Conservation (phyloP, 2,329 filamentous ascomycete species). For the Exutisphaerella laricina region DNA sequence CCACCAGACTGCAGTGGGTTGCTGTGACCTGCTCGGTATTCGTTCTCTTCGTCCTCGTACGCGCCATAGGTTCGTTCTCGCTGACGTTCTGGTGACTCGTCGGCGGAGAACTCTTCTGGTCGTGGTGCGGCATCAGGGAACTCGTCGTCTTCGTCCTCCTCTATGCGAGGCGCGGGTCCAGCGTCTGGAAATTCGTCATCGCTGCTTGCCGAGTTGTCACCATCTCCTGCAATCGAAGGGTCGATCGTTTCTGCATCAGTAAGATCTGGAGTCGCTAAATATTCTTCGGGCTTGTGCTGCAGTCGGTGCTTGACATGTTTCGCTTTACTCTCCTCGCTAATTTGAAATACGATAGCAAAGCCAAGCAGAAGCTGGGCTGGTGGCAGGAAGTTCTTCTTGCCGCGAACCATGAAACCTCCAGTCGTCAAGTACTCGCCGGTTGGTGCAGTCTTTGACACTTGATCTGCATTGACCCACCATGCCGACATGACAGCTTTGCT, state of each 20-base stretch:
- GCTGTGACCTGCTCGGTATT: conserved; percentile 19
- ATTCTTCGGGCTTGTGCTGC: conserved; percentile 30
- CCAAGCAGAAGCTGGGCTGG: conserved; percentile 83
- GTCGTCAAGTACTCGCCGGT: conserved; percentile 73
- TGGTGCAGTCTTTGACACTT: conserved; percentile 79
- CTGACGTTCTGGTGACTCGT: conserved; percentile 27
- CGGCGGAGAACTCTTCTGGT: conserved; percentile 13
- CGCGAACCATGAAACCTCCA: conserved; percentile 74
- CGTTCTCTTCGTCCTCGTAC: conserved; percentile 27
- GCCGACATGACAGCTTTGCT: conserved; percentile 93
- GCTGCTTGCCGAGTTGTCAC: conserved; percentile 40
- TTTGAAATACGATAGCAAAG: conserved; percentile 78
- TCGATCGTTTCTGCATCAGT: conserved; percentile 32
- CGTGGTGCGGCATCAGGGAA: conserved; percentile 38
- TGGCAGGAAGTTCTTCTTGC: conserved; percentile 85
- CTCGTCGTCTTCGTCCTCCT: conserved; percentile 30
- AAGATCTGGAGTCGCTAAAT: conserved; percentile 21
- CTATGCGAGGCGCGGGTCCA: conserved; percentile 20
- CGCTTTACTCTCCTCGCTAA: conserved; percentile 80
- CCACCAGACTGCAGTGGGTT: conserved; percentile 38
- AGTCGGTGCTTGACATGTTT: conserved; percentile 72
- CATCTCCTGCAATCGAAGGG: conserved; percentile 16
- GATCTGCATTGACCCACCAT: conserved; percentile 89
- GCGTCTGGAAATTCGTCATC: conserved; percentile 29
- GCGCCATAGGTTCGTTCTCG: conserved; percentile 13